phyloP scores from a whole-genome alignment of 768 basidiomycete species.

The Pulveroboletus sp. region DNA sequence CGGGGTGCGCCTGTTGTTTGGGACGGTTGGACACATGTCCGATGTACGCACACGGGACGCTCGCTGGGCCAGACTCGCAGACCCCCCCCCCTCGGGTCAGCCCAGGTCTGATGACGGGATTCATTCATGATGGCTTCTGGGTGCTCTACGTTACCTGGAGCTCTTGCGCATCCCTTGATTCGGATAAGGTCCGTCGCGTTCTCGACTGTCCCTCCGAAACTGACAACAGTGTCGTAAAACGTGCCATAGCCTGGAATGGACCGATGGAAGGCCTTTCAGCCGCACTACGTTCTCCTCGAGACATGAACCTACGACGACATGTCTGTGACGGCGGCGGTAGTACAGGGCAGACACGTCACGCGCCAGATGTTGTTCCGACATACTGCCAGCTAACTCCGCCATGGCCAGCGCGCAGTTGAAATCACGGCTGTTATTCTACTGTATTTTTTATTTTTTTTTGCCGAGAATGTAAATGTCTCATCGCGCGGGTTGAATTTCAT shows the following conservation, averaged over 20 bases:
- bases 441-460: too few species aligned
- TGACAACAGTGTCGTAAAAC: too few species aligned
- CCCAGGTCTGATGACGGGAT: background rate
- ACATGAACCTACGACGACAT: background rate
- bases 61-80: too few species aligned
- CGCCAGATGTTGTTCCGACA: too few species aligned
- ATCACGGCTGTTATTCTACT: too few species aligned
- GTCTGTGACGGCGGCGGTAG: too few species aligned
- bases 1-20: too few species aligned
- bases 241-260: background rate
- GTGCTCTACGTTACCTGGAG: background rate
- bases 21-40: background rate
- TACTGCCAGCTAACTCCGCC: too few species aligned
- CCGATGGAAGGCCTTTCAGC: background rate
- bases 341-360: background rate
- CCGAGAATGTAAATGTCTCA: too few species aligned
- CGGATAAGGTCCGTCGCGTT: constrained; percentile 10
- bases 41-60: background rate
- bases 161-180: constrained; percentile 8
- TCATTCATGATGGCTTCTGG: background rate
- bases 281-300: background rate
- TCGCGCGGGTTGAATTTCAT: too few species aligned
- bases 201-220: constrained; percentile 5
- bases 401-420: too few species aligned
- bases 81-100: background rate